Evolutionary conservation across 345 rosid species (phyloP).

Genomic region (Pelargonium nanum): DNA sequence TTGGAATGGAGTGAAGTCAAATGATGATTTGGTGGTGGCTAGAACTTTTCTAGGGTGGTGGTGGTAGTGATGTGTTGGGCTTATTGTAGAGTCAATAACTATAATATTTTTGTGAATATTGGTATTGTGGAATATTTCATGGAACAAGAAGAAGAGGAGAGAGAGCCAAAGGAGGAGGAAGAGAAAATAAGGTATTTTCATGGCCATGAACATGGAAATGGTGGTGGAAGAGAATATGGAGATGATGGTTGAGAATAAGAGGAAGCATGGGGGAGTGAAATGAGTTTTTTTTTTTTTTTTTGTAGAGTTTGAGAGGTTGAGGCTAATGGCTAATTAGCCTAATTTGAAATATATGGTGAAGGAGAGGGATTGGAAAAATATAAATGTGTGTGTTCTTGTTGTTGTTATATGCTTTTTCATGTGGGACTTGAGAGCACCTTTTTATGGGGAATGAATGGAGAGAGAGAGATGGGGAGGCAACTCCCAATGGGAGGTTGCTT

Average conservation of each 20-base stretch:
- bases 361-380: background rate
- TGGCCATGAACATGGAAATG: background rate
- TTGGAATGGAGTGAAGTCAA: background rate
- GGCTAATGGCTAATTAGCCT: too few relatives aligned
- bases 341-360: too few relatives aligned
- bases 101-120: background rate
- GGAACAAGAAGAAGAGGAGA: background rate
- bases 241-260: background rate
- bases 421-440: background rate
- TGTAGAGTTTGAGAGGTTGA: too few relatives aligned
- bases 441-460: background rate
- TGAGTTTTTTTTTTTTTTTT: too few relatives aligned
- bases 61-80: too few relatives aligned
- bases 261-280: background rate
- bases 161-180: background rate
- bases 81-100: too few relatives aligned
- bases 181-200: background rate
- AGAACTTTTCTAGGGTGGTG: background rate
- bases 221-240: too few relatives aligned
- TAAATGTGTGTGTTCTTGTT: background rate
- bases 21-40: background rate
- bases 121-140: too few relatives aligned
- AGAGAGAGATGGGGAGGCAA: too few relatives aligned
- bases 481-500: background rate
- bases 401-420: background rate